Conservation (phyloP, 139 green algal genomes). For the Edaphochlamys debaryana region DNA sequence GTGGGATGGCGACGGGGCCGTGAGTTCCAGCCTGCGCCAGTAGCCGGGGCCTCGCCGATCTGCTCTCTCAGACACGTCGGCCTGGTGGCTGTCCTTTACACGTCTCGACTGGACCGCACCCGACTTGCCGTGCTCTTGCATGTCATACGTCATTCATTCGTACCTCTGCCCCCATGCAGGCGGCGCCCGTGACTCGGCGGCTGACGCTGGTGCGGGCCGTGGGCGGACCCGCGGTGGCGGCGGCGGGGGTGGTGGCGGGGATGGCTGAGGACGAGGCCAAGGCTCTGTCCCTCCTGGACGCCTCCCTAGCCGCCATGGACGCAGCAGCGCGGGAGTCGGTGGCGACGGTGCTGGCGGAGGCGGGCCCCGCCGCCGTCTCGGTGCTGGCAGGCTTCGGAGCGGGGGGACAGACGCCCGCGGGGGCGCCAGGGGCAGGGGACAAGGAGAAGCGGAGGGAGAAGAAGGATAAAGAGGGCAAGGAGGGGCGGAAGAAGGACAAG, state of each 20-base stretch:
- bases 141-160: too few relatives aligned
- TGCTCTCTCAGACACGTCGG: too few relatives aligned
- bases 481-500: constrained; percentile 25
- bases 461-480: neutral
- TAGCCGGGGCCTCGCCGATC: too few relatives aligned
- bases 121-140: too few relatives aligned
- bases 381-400: too few relatives aligned
- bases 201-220: constrained; percentile 5
- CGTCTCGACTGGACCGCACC: too few relatives aligned
- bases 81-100: too few relatives aligned
- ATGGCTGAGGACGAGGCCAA: constrained; percentile 1
- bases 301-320: neutral
- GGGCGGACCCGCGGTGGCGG: too few relatives aligned
- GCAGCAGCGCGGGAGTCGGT: neutral
- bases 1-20: too few relatives aligned
- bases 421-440: neutral
- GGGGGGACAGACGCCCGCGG: too few relatives aligned
- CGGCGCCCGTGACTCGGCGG: constrained; percentile 1
- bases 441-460: neutral
- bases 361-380: neutral
- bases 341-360: neutral
- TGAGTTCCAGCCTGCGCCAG: too few relatives aligned
- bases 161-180: neutral
- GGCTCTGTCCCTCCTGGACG: neutral
- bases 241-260: neutral